A percentile compares a stretch with the other conserved stretches of the same genome.
Evolutionary conservation across 768 basidiomycete genomes (phyloP).

Genomic region (Holtermannia corniformis): DNA sequence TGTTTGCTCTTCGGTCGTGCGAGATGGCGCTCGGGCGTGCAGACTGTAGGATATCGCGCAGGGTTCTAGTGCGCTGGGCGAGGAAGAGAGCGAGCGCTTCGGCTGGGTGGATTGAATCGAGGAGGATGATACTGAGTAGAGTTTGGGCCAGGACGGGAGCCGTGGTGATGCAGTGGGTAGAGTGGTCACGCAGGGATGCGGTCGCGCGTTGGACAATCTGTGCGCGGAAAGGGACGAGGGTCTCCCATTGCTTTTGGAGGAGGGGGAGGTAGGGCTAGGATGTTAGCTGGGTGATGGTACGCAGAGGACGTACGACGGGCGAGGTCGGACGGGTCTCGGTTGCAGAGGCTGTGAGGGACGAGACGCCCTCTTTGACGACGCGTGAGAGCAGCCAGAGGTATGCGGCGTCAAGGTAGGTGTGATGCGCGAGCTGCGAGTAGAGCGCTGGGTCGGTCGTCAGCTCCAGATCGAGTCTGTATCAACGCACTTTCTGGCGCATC

Average conservation of each 20-base stretch:
- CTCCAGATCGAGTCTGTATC: not conserved
- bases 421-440: slow-evolving; percentile 74
- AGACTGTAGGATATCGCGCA: slow-evolving; percentile 24
- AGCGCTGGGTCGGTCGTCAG: slow-evolving; percentile 39
- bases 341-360: slow-evolving; percentile 24
- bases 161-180: slow-evolving; percentile 42
- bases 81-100: slow-evolving; percentile 66
- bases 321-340: slow-evolving; percentile 45
- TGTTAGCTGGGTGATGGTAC: slow-evolving; percentile 38
- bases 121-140: slow-evolving; percentile 71
- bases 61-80: slow-evolving; percentile 46
- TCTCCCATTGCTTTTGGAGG: slow-evolving; percentile 87
- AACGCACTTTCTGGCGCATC: slow-evolving; percentile 72
- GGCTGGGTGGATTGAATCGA: slow-evolving; percentile 70
- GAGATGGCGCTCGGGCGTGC: slow-evolving; percentile 3
- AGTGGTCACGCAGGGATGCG: slow-evolving; percentile 58
- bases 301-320: slow-evolving; percentile 52
- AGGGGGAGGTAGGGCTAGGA: slow-evolving; percentile 73
- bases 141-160: slow-evolving; percentile 53
- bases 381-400: slow-evolving; percentile 80
- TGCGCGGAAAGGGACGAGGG: slow-evolving; percentile 70
- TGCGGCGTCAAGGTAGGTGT: slow-evolving; percentile 69
- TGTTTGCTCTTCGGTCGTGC: not conserved
- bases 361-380: slow-evolving; percentile 68
- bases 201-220: slow-evolving; percentile 87